Base-by-base conservation (phyloP, 1,284 basidiomycete species). In the Ceratobasidium sp. region DNA sequence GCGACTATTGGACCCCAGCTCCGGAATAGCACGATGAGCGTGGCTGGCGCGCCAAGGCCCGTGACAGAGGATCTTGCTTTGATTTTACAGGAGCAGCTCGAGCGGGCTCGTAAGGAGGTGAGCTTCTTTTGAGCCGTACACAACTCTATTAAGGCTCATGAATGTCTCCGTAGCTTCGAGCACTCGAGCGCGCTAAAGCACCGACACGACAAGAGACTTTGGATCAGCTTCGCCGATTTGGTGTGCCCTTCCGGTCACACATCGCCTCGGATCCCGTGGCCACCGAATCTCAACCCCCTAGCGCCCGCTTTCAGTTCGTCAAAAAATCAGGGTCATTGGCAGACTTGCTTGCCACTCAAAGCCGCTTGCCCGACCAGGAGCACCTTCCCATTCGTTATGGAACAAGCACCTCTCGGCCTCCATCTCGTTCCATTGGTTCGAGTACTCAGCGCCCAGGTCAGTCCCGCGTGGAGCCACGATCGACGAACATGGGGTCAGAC, bases 221-320 rank as follows among this genome's bases (percentile, higher is more conserved):
- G 71, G 71, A 75, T 44, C 60, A 75, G 41, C 71, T 75, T 55
- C 71, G 71, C 41, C 71, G 62, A 50, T 75, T 75, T 65, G 71
- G 71, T 44, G 71, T 75, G 30, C 71, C 71, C 30, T 75, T 75
- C 23, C 23, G 50, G n/a, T 50, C 71, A 38, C 62, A 44, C 27
- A 33, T 48, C 4, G 20, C 62, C 20, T n/a, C n/a, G 6, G 33
- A 27, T 41, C 8, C 46, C 35, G 44, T 23, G 46, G 12, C 38
- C 41, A 14, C 50, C n/a, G 23, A 65, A 20, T 33, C 48, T 35
- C 35, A 27, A 30, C 14, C 38, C 4, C n/a, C 71, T 60, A 30
- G 48, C 23, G 3, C 60, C 55, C 50, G 48, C 48, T 54, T 54
- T 48, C 66, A 54, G 50, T 52, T 68, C 35, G 62, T 65, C 12